Conservation (phyloP, 768 basidiomycete genomes). For the Boletus insuetus region DNA sequence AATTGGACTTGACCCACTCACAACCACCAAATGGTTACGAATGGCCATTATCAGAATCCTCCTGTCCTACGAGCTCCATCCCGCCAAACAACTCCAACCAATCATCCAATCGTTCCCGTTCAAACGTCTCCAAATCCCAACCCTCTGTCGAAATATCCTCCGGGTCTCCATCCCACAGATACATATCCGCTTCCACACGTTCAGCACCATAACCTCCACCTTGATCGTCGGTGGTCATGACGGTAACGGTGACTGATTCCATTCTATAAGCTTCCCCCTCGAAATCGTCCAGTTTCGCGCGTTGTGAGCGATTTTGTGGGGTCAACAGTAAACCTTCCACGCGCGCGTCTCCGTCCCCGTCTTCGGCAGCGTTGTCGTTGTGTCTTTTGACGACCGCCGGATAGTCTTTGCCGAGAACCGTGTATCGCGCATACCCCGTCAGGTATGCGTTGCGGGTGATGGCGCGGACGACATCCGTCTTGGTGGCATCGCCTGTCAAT, state of each 20-base stretch:
- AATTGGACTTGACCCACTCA: too few species aligned
- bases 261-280: background rate
- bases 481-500: background rate
- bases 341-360: background rate
- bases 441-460: background rate
- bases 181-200: background rate
- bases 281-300: background rate
- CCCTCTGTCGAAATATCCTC: background rate
- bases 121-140: background rate
- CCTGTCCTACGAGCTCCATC: background rate
- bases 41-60: too few species aligned
- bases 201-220: background rate
- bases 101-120: background rate
- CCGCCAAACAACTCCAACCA: background rate
- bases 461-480: background rate
- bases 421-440: background rate
- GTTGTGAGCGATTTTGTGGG: background rate
- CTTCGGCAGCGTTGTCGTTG: too few species aligned
- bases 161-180: background rate
- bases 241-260: background rate
- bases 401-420: background rate
- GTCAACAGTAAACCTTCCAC: background rate
- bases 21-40: too few species aligned
- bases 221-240: background rate
- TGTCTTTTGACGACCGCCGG: background rate